Evolutionary conservation across 495 filamentous ascomycete genomes (phyloP).

Genomic region (Amorphotheca resinae): DNA sequence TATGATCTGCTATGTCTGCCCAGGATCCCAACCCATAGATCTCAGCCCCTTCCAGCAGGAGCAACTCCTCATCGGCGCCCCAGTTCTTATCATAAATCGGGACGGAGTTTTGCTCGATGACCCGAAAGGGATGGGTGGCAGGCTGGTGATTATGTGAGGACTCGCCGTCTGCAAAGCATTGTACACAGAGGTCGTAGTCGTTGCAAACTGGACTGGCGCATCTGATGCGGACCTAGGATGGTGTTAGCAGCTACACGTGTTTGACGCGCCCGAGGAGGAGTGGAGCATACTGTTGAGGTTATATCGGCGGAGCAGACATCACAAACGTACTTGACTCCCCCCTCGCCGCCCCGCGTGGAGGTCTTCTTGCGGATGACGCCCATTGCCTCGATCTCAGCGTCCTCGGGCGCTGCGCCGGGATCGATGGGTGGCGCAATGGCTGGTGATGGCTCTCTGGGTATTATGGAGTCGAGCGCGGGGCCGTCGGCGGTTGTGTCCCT

Average conservation of each 20-base stretch:
- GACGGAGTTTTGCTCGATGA: constrained; percentile 96
- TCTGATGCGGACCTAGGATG: constrained; percentile 72
- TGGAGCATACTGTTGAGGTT: constrained; percentile 68
- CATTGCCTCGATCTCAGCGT: constrained; percentile 36
- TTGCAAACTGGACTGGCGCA: constrained; percentile 72
- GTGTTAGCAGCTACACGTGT: not conserved
- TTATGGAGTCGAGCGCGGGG: too few relatives aligned
- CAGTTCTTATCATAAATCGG: constrained; percentile 92
- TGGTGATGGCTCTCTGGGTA: not conserved
- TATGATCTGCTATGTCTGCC: constrained; percentile 97
- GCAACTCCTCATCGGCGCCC: constrained; percentile 92
- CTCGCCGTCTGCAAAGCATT: constrained; percentile 76
- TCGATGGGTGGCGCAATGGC: not conserved
- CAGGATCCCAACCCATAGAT: constrained; percentile 94
- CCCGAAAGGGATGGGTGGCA: constrained; percentile 70
- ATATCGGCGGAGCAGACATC: constrained; percentile 94
- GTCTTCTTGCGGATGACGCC: constrained; percentile 96
- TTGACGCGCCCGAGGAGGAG: not conserved
- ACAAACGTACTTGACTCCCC: constrained; percentile 89
- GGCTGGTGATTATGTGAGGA: constrained; percentile 73
- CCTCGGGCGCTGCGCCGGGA: not conserved
- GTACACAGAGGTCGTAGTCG: constrained; percentile 95
- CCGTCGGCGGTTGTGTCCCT: not conserved
- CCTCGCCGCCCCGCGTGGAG: constrained; percentile 74
- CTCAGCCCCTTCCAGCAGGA: constrained; percentile 91